Evolutionary conservation across 2,329 filamentous ascomycete genomes (phyloP).

Genomic region (Ophiobolus disseminans): DNA sequence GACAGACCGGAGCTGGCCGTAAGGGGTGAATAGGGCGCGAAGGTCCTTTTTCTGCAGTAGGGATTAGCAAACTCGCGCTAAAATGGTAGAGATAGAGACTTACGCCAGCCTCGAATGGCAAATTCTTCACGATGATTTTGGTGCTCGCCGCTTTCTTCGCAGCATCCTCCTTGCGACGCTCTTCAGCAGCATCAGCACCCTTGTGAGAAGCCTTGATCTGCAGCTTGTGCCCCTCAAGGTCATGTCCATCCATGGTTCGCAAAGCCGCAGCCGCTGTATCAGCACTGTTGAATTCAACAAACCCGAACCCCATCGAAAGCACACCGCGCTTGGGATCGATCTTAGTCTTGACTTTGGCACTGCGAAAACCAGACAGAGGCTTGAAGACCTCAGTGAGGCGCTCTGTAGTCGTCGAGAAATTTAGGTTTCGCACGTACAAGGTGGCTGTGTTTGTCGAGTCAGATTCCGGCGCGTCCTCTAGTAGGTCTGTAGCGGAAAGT

Average conservation of each 20-base stretch:
- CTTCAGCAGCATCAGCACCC: constrained; percentile 84
- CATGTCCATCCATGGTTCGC: constrained; percentile 84
- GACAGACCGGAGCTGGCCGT: constrained; percentile 90
- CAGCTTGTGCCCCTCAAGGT: constrained; percentile 85
- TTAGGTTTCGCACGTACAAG: constrained; percentile 91
- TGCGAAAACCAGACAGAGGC: constrained; percentile 84
- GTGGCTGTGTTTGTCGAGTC: constrained; percentile 72
- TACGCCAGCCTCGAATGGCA: constrained; percentile 82
- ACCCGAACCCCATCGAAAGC: constrained; percentile 94
- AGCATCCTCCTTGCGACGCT: constrained; percentile 80
- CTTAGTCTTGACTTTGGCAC: constrained; percentile 91
- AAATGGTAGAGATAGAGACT: constrained; percentile 14
- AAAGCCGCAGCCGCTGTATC: constrained; percentile 80
- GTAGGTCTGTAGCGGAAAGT: constrained; percentile 71
- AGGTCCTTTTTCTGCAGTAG: constrained; percentile 79
- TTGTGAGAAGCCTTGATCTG: constrained; percentile 87
- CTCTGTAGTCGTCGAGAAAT: constrained; percentile 84
- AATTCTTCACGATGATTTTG: constrained; percentile 97
- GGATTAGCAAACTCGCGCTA: constrained; percentile 24
- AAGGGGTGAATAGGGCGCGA: constrained; percentile 81
- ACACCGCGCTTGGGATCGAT: constrained; percentile 88
- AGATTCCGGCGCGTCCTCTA: constrained; percentile 64
- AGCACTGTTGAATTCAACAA: constrained; percentile 84
- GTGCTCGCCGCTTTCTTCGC: constrained; percentile 83
- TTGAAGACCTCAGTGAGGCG: constrained; percentile 79